Base-by-base conservation (phyloP, 257 asterid species). In the Solanum phureja region DNA sequence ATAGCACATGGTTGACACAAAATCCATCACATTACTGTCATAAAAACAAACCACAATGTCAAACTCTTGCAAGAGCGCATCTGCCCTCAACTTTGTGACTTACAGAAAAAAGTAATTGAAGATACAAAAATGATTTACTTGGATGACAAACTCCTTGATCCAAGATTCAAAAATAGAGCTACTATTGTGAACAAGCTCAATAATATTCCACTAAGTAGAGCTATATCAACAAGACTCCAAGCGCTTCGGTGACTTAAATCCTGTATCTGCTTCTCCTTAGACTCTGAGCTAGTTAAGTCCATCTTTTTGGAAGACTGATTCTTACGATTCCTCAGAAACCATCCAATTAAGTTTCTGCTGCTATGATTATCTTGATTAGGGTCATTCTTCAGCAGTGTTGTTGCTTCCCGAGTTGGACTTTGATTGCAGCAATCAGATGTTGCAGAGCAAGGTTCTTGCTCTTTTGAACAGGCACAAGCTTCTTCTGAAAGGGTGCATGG, bases 241-340 rank as follows among this genome's bases (percentile, higher is more conserved):
- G 90, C 89, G 11, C 62, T 87, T 71, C 46, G 83, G 76, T 21
- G 35, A 38, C 64, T 44, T 44, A 85, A 13, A 62, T 77, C 87
- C 49, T 35, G 68, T 74, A 73, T 90, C 84, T 40, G 91, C 88
- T 90, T 92, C 77, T 87, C 91, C 35, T 91, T 88, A 49, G 75
- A 60, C 82, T 89, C 94, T 27, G n/a, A 77, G 87, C 58, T 72
- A 33, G 66, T 44, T 71, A 86, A 89, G 10, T 91, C 82, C 89
- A 90, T 92, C 84, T 73, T 82, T 90, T 31, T 91, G 37, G 49
- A 89, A 16, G 90, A 87, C 87, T 42, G 77, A 19, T 88, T 90
- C 90, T 92, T 94, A 88, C 98, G 91, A 91, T 90, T 95, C 87
- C 98, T 91, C 64, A 93, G 94, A 84, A 92, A 86, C 95, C 94